Base-by-base conservation (phyloP, 352 stramenopile species). In the Globisporangium lucens region DNA sequence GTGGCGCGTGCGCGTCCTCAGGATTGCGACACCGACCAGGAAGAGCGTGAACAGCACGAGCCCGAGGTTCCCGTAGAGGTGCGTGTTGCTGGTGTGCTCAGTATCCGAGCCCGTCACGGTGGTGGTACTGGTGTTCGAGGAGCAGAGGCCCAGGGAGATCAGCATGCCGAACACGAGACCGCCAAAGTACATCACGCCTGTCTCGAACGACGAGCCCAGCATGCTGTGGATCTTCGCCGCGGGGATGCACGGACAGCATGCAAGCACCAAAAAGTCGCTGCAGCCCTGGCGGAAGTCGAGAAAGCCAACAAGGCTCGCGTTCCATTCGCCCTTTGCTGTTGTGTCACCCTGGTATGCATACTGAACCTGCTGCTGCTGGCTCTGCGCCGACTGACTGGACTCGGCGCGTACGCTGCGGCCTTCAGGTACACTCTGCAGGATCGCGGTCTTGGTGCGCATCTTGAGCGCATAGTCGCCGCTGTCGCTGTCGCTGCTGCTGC, bases 171-270 rank as follows among this genome's bases (percentile, higher is more conserved):
- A 80, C 2, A 70, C 71, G 46, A 87, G 68, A 20, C 60, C 73
- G 8, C 76, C 76, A 58, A 78, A 87, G 68, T 77, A 83, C 36
- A 85, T 55, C 66, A 85, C 61, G 27, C 73, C 79, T 13, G 65
- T 55, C 47, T 85, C 78, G 60, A 77, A 81, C n/a, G 64, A 63
- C 29, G 67, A 68, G 17, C 75, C 76, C 30, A 85, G 71, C 7
- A 61, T 67, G 46, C 80, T 68, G 36, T 80, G 77, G 10, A 83
- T 63, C 38, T 72, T 75, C 20, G 77, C 77, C 20, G 75, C 72
- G 20, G 77, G 77, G 27, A 76, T 76, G 68, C 77, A 85, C 30
- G 77, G 77, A 49, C 77, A 85, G 36, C 72, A 78, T 22, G 66
- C 70, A 27, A 80, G 38, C 13, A 56, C 15, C 7, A 47, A 15